Evolutionary conservation across 1,284 basidiomycete genomes (phyloP), one percentile per base, ranked within the genome.

Genomic region (Cerrena zonata): DNA sequence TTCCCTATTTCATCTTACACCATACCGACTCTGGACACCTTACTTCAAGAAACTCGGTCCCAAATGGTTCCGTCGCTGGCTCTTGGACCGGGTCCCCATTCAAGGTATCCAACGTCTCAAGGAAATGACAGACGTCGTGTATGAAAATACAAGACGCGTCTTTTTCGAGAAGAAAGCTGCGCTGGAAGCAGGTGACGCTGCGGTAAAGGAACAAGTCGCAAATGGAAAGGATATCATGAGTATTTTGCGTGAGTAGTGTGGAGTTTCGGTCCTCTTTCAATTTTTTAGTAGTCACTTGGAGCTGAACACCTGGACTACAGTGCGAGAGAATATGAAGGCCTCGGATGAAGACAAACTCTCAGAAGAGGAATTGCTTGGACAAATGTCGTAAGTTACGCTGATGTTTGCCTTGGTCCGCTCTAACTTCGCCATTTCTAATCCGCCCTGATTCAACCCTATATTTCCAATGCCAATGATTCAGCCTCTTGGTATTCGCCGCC

Each of bases 161-260:
- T 66, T 66, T 27, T 56, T 65, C 23, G 49, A 60, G 3, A 75
- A 72, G 59, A 66, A 56, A 23, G 56, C 58, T 4, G 56, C 56
- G 1, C 51, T 65, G 10, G 41, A 40, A n/a, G 41, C 51, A 21
- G 60, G 59, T 0, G 60, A 65, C 41, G 56, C 52, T 23, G 56
- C 56, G 2, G 47, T 58, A 10, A 38, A 46, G 39, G 53, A 52
- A 21, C 67, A 71, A 49, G 60, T 73, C 30, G 66, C 62, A 3
- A 57, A 68, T 45, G 73, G 71, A 4, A 72, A 70, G 51, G 76
- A 78, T 55, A 63, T 77, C 43, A 69, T 76, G 57, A 75, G 73
- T 48, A 66, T 77, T n/a, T 49, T 67, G 2, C 49, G 67, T 78
- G 43, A 59, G 74, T 63, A 19, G 39, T 13, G n/a, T 21, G n/a